Evolutionary conservation across 306 rosid genomes (phyloP).

Genomic region (Dicorynia guianensis): DNA sequence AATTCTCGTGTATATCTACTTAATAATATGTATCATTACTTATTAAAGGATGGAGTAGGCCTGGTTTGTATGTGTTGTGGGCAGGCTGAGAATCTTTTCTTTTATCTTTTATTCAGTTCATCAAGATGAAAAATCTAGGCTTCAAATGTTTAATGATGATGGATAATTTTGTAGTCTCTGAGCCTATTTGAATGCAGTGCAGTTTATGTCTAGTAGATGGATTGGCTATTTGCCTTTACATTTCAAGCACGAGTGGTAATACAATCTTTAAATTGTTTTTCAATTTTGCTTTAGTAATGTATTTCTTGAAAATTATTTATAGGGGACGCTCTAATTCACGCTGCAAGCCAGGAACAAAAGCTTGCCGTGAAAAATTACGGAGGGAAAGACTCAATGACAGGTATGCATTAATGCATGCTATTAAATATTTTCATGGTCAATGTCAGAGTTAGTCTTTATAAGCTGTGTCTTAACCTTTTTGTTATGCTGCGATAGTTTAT

Average conservation of each 20-base stretch:
- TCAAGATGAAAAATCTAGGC: neutral
- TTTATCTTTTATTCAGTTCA: neutral
- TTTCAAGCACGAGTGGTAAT: neutral
- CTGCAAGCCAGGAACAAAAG: slow-evolving; percentile 52
- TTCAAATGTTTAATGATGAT: neutral
- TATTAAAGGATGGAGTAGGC: neutral
- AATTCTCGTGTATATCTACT: neutral
- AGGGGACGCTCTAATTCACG: slow-evolving; percentile 57
- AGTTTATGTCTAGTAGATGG: slow-evolving; percentile 3
- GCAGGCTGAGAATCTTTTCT: neutral
- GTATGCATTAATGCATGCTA: slow-evolving; percentile 47
- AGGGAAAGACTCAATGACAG: slow-evolving; percentile 69
- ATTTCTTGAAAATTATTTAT: neutral
- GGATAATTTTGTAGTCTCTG: neutral
- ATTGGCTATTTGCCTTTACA: neutral
- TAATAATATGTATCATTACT: neutral
- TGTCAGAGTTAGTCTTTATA: neutral
- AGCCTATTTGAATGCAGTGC: neutral
- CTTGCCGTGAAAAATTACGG: slow-evolving; percentile 67
- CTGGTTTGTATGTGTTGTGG: neutral
- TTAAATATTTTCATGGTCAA: neutral
- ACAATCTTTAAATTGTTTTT: neutral
- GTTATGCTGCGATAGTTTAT: neutral
- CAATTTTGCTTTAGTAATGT: neutral
- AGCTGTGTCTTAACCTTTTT: neutral